These are phyloP conservation scores for Apophysomyces sp. DNA, from an alignment of 371 early-diverging fungal genomes.

Conservation along the genomic window DNA sequence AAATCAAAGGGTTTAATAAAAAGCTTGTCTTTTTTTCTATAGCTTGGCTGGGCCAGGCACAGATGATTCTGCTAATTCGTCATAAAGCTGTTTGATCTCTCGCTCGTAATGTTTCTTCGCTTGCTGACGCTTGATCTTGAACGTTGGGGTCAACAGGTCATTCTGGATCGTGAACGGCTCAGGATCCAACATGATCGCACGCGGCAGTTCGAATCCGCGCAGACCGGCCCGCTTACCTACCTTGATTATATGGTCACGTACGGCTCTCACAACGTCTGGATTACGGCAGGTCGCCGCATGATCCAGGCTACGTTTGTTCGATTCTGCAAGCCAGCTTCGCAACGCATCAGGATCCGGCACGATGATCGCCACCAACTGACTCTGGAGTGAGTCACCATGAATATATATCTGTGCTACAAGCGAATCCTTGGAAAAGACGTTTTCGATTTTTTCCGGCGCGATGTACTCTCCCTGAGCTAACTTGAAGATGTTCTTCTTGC, in stretches of 20 bases:
- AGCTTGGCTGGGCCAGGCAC: slow-evolving; percentile 20
- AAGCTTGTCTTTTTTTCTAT: neutral
- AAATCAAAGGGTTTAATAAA: neutral
- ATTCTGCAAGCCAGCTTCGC: slow-evolving; percentile 19
- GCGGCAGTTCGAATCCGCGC: slow-evolving; percentile 57
- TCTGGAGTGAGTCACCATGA: slow-evolving; percentile 86
- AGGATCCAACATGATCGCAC: slow-evolving; percentile 50
- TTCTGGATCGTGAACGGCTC: slow-evolving; percentile 61
- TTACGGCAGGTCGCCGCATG: slow-evolving; percentile 53
- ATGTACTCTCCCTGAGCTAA: slow-evolving; percentile 93
- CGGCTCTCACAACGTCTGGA: slow-evolving; percentile 52
- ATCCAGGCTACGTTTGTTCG: slow-evolving; percentile 25
- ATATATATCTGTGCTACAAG: slow-evolving; percentile 71
- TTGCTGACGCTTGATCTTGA: slow-evolving; percentile 79
- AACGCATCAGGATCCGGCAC: slow-evolving; percentile 79
- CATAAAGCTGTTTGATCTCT: slow-evolving; percentile 67
- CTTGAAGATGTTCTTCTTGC: slow-evolving; percentile 99
- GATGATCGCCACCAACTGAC: slow-evolving; percentile 76
- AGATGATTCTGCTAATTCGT: slow-evolving; percentile 5
- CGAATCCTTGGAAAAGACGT: slow-evolving; percentile 54
- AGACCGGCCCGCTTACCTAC: slow-evolving; percentile 60
- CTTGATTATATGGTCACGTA: slow-evolving; percentile 61
- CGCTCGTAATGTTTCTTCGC: slow-evolving; percentile 65
- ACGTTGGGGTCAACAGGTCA: slow-evolving; percentile 61
- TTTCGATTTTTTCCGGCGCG: slow-evolving; percentile 96